A percentile compares a stretch with the other conserved stretches of the same genome.
phyloP scores from a whole-genome alignment of 176 grass and related monocot species.

The Oryza meridionalis region DNA sequence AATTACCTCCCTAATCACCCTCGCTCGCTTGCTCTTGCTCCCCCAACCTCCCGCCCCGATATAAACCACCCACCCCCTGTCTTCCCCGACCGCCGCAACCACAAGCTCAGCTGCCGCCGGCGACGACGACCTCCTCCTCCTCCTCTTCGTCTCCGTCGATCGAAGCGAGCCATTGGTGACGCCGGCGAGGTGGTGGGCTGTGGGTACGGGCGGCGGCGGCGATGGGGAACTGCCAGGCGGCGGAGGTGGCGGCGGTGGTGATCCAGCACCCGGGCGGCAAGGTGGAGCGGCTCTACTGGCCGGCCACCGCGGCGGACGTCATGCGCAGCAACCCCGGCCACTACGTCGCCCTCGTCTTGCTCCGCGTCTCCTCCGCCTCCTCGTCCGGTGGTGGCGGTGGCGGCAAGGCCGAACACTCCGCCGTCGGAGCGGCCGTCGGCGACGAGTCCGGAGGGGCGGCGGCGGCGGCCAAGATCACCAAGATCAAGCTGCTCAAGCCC shows the following conservation, averaged over 20 bases:
- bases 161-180: neutral
- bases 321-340: slow-evolving; percentile 78
- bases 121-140: neutral
- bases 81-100: neutral
- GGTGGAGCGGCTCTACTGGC: slow-evolving; percentile 63
- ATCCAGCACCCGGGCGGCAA: slow-evolving; percentile 76
- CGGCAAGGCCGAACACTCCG: neutral
- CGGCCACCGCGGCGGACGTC: slow-evolving; percentile 54
- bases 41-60: neutral
- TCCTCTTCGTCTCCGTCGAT: neutral
- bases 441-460: neutral
- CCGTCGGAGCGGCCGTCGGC: neutral
- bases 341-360: slow-evolving; percentile 70
- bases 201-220: neutral
- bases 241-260: slow-evolving; percentile 66
- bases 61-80: slow-evolving; percentile 2
- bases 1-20: slow-evolving; percentile 17
- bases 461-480: slow-evolving; percentile 47
- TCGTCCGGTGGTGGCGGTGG: neutral
- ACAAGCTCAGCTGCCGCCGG: neutral
- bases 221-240: slow-evolving; percentile 92
- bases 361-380: slow-evolving; percentile 28
- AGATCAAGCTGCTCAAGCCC: slow-evolving; percentile 88
- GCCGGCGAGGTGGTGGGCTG: neutral
- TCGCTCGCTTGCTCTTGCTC: neutral